Evolutionary conservation across 306 rosid genomes (phyloP), one percentile per base, ranked within the genome.

Genomic region (Casuarina glauca): DNA sequence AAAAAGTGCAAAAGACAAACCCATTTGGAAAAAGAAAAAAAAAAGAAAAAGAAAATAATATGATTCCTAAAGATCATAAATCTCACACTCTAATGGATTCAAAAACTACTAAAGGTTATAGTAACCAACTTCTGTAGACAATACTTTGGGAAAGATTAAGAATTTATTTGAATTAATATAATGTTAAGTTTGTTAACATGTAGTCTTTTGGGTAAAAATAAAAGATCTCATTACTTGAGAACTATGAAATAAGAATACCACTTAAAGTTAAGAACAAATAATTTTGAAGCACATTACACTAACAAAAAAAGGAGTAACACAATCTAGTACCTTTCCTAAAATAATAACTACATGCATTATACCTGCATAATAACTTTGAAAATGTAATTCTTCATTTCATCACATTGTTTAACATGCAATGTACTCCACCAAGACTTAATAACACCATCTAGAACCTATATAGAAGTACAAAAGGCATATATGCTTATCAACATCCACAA

Each of bases 391-490:
- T 96, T 96, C 99, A 96, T 96, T 80, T 98, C 99, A 74, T 96
- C 99, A 53, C 99, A 87, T 82, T 96, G 98, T 80, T 96, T 97
- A 70, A 85, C 98, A 10, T 98, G 99, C 74, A 96, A 83, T 26
- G 97, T 97, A 91, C 93, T 96, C 98, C 99, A 96, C 79, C 97
- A 87, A 76, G 93, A 96, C 79, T 96, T 96, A 72, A 96, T 96
- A 60, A 96, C 99, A 55, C 99, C 99, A 88, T 93, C 99, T 64
- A 96, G 85, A 71, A 96, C 99, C 99, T 96, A 89, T 45, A 58
- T n/a, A 50, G 60, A 67, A 3, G 53, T 39, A 67, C 67, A 54
- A 17, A 62, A 58, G 69, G 61, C 70, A 32, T 42, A 50, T 6
- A 52, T 38, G 44, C 5, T 26, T 35, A 70, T 63, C 12, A 54